Evolutionary conservation across 805 yeast genomes (phyloP), one percentile per base, ranked within the genome.

Genomic region (Nakazawaea pomicola): DNA sequence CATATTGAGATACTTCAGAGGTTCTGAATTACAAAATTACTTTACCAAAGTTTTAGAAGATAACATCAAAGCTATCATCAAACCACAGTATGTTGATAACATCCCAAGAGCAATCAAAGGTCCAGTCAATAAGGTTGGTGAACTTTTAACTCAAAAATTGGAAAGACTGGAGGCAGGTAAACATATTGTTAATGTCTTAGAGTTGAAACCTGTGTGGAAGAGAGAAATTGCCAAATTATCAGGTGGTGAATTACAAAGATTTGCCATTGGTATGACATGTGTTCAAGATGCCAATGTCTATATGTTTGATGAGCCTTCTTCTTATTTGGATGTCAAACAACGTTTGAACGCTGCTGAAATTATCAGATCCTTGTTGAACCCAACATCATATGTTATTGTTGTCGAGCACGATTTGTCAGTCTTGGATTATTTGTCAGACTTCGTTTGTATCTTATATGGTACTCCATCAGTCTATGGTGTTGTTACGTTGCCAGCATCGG

Each of bases 341-440:
- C 91, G 99, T 79, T 78, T 93, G 65, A 85, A 93, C 56, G 99
- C 99, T 43, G 99, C 99, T 45, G 80, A 79, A 63, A 83, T 88
- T 58, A 93, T 93, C 54, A 83, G 99, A 67, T 80, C 93, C 15
- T 69, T 93, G 50, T 72, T 93, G 56, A 72, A 67, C 44, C 77
- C 91, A 35, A 77, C 89, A 35, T 72, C 76, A 21, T 93, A 91
- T 58, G 93, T 93, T 50, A 93, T 93, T 57, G 90, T 91, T 62
- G 99, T 93, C 47, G 99, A 93, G 75, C 99, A 93, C 73, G 99
- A 93, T 77, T 75, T 93, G 67, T 90, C 97, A 4, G 99, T 93
- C 20, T 73, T 93, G 66, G 99, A 93, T 72, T 93, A 93, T 64
- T 74, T 93, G 54, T 91, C 98, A 12, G 99, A 93, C 69, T 93